A percentile compares a stretch with the other conserved stretches of the same genome.
Evolutionary conservation across 495 filamentous ascomycete species (phyloP).

Genomic region (Pyrenula massariospora): DNA sequence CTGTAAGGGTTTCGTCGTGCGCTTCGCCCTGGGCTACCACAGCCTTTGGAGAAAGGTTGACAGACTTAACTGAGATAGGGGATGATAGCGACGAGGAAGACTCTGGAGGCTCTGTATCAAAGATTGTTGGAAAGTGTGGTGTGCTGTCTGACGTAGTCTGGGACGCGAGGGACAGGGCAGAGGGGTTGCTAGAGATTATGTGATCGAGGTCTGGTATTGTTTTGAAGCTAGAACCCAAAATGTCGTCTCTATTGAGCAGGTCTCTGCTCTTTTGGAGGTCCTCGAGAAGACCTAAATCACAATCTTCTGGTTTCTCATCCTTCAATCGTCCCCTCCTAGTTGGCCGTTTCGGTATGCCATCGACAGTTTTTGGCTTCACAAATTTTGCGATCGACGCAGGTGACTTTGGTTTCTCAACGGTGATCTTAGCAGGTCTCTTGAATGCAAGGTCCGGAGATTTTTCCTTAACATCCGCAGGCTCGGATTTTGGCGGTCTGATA

Average conservation of each 20-base stretch:
- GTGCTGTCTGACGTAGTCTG: neutral
- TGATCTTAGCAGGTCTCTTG: neutral
- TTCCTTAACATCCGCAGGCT: neutral
- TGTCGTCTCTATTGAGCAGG: neutral
- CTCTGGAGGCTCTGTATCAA: neutral
- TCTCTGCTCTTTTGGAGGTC: neutral
- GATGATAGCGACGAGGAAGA: neutral
- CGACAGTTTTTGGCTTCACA: neutral
- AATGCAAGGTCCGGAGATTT: neutral
- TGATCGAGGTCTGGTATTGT: neutral
- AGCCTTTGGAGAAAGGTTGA: too few relatives aligned
- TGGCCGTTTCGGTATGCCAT: neutral
- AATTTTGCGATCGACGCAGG: neutral
- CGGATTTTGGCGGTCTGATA: neutral
- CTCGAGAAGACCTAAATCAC: neutral
- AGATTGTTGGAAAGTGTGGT: neutral
- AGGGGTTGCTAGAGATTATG: neutral
- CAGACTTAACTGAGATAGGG: neutral
- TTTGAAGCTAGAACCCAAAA: neutral
- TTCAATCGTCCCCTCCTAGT: neutral
- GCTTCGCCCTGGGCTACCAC: neutral
- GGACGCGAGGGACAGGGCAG: neutral
- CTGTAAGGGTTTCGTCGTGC: neutral
- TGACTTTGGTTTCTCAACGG: neutral
- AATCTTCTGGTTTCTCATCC: neutral